Percentiles rank a stretch among this genome's conserved stretches.
phyloP scores from a whole-genome alignment of 192 early-diverging fungal species.

The Coemansia sp. region DNA sequence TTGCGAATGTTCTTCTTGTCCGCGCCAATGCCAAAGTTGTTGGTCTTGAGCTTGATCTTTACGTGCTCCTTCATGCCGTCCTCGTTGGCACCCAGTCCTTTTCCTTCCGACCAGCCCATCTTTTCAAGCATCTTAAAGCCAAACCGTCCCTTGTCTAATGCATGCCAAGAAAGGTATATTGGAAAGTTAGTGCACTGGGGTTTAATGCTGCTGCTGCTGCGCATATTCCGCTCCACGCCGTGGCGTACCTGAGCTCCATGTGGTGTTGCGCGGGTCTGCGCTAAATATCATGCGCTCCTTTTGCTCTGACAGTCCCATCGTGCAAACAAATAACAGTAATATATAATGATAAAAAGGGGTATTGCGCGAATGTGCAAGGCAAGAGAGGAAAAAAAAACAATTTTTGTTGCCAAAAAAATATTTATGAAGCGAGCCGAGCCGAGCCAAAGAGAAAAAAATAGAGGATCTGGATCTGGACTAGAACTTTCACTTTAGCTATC shows the following conservation, averaged over 20 bases:
- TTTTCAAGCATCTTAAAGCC: conserved; percentile 89
- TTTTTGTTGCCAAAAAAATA: neutral
- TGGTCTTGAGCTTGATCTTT: conserved; percentile 80
- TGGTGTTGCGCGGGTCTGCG: conserved; percentile 87
- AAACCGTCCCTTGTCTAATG: conserved; percentile 70
- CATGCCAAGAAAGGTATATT: neutral
- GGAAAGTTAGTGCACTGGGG: neutral
- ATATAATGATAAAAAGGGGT: neutral
- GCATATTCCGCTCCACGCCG: neutral
- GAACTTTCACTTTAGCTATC: neutral
- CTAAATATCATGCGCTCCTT: conserved; percentile 53
- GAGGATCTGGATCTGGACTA: neutral
- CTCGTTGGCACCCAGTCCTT: conserved; percentile 86
- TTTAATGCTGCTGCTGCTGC: no score
- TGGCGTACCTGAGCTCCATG: conserved; percentile 76
- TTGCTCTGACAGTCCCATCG: conserved; percentile 45
- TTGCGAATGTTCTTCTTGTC: conserved; percentile 83
- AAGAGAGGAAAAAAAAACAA: neutral
- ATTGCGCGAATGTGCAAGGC: neutral
- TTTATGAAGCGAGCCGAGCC: neutral
- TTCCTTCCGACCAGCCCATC: conserved; percentile 95
- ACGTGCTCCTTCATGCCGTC: conserved; percentile 82
- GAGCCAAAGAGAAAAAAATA: conserved; percentile 4
- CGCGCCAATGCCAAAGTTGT: conserved; percentile 89
- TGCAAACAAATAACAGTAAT: neutral